Evolutionary conservation across 805 yeast species (phyloP).

Genomic region (Yarrowia bubula): DNA sequence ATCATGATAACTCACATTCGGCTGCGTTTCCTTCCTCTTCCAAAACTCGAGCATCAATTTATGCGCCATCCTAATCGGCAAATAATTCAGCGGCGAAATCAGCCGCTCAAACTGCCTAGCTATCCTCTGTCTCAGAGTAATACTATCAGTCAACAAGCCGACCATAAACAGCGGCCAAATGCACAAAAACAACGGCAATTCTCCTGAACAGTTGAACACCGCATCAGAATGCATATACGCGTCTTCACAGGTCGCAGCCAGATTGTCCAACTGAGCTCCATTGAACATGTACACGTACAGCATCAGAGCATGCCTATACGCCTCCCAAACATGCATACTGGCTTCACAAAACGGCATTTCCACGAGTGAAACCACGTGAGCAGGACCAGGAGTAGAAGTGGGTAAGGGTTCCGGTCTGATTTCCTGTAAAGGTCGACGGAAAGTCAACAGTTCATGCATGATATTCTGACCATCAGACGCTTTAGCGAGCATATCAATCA

Average conservation of each 20-base stretch:
- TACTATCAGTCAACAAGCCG: not conserved
- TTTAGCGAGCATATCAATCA: slow-evolving; percentile 13
- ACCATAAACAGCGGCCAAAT: slow-evolving; percentile 24
- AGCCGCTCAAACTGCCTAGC: slow-evolving; percentile 21
- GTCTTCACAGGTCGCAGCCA: slow-evolving; percentile 12
- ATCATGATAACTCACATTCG: slow-evolving; percentile 4
- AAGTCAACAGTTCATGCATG: slow-evolving; percentile 6
- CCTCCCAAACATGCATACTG: slow-evolving; percentile 22
- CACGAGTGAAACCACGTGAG: not conserved
- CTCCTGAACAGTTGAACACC: slow-evolving; percentile 16
- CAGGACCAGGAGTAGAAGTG: not conserved
- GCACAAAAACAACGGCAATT: slow-evolving; percentile 15
- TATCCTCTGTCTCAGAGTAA: not conserved
- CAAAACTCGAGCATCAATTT: slow-evolving; percentile 13
- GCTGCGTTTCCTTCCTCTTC: not conserved
- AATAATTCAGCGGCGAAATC: slow-evolving; percentile 5
- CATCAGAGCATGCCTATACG: slow-evolving; percentile 5
- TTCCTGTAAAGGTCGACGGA: slow-evolving; percentile 7
- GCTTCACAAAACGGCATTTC: slow-evolving; percentile 22
- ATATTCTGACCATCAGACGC: slow-evolving; percentile 16
- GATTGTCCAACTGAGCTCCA: not conserved
- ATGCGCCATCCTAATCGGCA: slow-evolving; percentile 15
- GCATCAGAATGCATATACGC: slow-evolving; percentile 26
- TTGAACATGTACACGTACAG: slow-evolving; percentile 24
- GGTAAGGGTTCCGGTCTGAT: not conserved